Conservation (phyloP, 371 early-diverging fungal species). For the Saksenaea vasiformis region DNA sequence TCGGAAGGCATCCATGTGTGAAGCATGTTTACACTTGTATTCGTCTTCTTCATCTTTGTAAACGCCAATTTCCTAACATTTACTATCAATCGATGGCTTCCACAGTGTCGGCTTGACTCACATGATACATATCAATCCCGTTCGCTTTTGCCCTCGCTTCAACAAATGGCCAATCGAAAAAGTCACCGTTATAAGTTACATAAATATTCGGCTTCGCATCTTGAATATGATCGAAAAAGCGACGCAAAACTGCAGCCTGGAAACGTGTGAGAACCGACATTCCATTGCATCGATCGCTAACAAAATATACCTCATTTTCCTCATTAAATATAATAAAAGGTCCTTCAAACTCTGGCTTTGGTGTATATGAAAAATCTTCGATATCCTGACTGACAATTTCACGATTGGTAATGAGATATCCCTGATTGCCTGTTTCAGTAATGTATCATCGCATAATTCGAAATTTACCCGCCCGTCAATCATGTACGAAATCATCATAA, state of each 20-base stretch:
- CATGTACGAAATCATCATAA: slow-evolving; percentile 99
- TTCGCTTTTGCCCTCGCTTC: slow-evolving; percentile 84
- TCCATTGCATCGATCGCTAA: neutral
- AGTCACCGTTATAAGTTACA: slow-evolving; percentile 99
- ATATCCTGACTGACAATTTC: slow-evolving; percentile 97
- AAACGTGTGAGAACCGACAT: neutral
- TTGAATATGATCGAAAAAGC: slow-evolving; percentile 95
- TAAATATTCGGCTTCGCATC: slow-evolving; percentile 89
- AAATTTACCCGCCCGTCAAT: slow-evolving; percentile 85
- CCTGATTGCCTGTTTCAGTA: slow-evolving; percentile 49
- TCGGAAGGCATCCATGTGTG: slow-evolving; percentile 98
- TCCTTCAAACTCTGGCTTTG: slow-evolving; percentile 95
- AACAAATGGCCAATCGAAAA: slow-evolving; percentile 99
- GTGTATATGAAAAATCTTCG: slow-evolving; percentile 97
- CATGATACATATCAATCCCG: slow-evolving; percentile 81
- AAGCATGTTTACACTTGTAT: slow-evolving; percentile 87
- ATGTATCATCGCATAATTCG: neutral
- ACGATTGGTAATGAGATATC: slow-evolving; percentile 97
- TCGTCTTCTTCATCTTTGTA: slow-evolving; percentile 81
- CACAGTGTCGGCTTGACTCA: slow-evolving; percentile 21
- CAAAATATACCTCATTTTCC: slow-evolving; percentile 69
- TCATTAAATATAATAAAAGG: slow-evolving; percentile 98
- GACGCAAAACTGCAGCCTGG: slow-evolving; percentile 68
- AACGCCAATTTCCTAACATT: slow-evolving; percentile 80
- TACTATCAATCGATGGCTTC: neutral